phyloP scores from a whole-genome alignment of 2,329 filamentous ascomycete species.

The Cladosporium sphaerospermum region DNA sequence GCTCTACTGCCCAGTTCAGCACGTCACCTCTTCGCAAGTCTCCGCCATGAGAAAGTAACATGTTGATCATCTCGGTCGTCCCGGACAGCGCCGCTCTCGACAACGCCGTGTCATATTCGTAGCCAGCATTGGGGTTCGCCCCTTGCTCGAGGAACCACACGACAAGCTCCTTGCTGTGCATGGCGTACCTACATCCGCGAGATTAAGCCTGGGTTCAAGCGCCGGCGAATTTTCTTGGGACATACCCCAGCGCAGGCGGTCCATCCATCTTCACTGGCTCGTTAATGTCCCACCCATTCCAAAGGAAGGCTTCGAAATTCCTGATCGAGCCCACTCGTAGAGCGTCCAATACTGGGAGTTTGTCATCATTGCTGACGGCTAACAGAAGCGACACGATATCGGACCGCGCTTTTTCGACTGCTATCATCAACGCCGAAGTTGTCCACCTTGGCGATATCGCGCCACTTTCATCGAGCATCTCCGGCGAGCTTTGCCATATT shows the following conservation, averaged over 20 bases:
- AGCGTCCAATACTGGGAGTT: background rate
- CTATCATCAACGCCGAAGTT: background rate
- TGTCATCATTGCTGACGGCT: background rate
- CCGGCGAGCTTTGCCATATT: background rate
- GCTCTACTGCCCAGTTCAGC: background rate
- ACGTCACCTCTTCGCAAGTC: background rate
- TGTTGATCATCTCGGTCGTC: background rate
- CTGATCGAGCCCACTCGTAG: background rate
- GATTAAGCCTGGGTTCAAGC: background rate
- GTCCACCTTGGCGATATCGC: background rate
- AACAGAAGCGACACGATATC: background rate
- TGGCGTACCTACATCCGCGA: background rate
- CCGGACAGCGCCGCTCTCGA: background rate
- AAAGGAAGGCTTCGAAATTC: background rate
- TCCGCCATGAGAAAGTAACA: background rate
- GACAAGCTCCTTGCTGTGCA: background rate
- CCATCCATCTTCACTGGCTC: background rate
- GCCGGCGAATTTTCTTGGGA: background rate
- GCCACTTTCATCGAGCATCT: background rate
- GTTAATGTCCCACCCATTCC: background rate
- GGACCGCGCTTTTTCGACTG: background rate
- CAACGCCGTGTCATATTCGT: background rate
- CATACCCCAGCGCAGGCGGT: background rate
- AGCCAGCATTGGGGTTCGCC: background rate
- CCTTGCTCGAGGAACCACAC: background rate